Evolutionary conservation across 352 stramenopile species (phyloP).

Genomic region (Globisporangium acanthophoron): DNA sequence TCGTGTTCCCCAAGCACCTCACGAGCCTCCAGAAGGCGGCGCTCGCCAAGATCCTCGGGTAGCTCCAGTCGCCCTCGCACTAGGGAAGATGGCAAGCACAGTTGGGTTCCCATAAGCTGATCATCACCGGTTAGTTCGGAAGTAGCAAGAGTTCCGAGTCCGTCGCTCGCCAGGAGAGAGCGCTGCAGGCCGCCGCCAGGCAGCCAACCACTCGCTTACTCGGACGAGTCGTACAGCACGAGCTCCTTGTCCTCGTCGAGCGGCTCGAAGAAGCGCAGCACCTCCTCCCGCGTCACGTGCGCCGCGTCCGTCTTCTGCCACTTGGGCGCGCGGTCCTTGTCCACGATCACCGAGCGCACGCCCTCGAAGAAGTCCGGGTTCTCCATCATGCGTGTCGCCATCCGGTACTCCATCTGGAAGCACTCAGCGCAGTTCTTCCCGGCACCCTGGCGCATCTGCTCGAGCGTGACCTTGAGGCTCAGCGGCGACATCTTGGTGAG

Average conservation of each 20-base stretch:
- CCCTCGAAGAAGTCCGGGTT: slow-evolving; percentile 96
- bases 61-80: neutral
- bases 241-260: slow-evolving; percentile 71
- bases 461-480: slow-evolving; percentile 92
- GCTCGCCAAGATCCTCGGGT: slow-evolving; percentile 76
- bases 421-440: slow-evolving; percentile 83
- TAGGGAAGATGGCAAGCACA: neutral
- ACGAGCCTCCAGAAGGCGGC: slow-evolving; percentile 89
- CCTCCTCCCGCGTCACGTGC: slow-evolving; percentile 57
- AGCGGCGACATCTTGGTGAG: slow-evolving; percentile 90
- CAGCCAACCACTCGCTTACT: slow-evolving; percentile 12
- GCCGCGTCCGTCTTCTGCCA: slow-evolving; percentile 76
- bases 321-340: slow-evolving; percentile 93
- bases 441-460: slow-evolving; percentile 89
- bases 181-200: neutral
- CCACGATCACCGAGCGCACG: slow-evolving; percentile 93
- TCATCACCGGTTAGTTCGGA: neutral
- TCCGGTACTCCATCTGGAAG: slow-evolving; percentile 94
- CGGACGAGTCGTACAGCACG: slow-evolving; percentile 49
- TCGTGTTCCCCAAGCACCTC: slow-evolving; percentile 94
- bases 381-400: slow-evolving; percentile 80
- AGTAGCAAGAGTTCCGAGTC: too few relatives aligned
- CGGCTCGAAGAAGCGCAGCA: slow-evolving; percentile 79
- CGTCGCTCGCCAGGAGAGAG: neutral
- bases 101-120: neutral